Base-by-base conservation (phyloP, 345 rosid species). In the Xanthoceras sorbifolium region DNA sequence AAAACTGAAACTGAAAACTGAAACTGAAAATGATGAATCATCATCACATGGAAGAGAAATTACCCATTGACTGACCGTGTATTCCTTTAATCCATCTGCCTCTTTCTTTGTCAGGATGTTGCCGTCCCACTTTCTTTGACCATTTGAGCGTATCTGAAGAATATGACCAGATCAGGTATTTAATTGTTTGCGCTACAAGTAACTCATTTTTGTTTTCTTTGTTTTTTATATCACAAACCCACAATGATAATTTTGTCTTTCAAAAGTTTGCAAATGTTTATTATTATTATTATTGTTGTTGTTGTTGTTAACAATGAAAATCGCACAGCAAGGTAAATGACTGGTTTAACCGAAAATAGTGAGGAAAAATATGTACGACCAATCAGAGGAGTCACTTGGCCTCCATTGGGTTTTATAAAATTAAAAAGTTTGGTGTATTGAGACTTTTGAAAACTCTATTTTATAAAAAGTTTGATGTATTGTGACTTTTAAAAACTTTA, bases 21-120 rank as follows among this genome's bases (percentile, higher is more conserved):
- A 82, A 71, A 9, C 5, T 67, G 3, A 61, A 50, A 22, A 14
- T 1, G 6, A 40, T 31, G 15, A 3, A 29, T 4, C 42, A 1
- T 2, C 4, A 18, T 15, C 57, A 50, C 3, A 36, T 31, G 20
- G 57, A 6, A 29, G 69, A 60, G 32, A 78, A 22, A 31, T 72
- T 87, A 94, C 98, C 86, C 97, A 83, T 76, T 90, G 98, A 40
- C 73, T 79, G 72, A 80, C 89, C 7, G 87, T 77, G 61, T 91
- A 94, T 80, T 88, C 96, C 68, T 74, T 90, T 3, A 84, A 69
- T 0, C 97, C 90, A 14, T 88, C 88, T 8, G 88, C 93, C 26
- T 90, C 97, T 82, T 94, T 84, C 87, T 89, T 93, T 44, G 98
- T 88, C 87, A 91, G 79, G 36, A 86, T 84, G 84, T 98, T 91